phyloP scores from a whole-genome alignment of 2,329 filamentous ascomycete genomes.

The Cordyceps fumosorosea region DNA sequence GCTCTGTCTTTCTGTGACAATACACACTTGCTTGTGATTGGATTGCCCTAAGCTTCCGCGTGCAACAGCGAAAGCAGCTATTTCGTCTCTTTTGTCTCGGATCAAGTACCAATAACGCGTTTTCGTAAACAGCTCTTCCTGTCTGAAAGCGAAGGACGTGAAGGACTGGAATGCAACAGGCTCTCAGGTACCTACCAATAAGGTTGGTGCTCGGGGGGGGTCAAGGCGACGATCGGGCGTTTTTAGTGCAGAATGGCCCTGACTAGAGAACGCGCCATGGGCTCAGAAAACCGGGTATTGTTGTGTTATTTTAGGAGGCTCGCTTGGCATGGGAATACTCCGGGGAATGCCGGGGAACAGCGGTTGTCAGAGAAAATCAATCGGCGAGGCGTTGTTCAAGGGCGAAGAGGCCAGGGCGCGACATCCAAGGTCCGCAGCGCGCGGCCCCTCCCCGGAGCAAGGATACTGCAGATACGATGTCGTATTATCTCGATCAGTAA shows the following conservation, averaged over 20 bases:
- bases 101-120: not conserved
- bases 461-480: too few species aligned
- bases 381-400: not conserved
- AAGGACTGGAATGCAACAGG: not conserved
- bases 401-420: not conserved
- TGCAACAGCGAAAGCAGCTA: not conserved
- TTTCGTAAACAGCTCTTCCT: not conserved
- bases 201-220: not conserved
- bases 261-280: not conserved
- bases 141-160: not conserved
- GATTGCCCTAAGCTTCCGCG: not conserved
- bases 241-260: not conserved
- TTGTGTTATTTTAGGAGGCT: not conserved
- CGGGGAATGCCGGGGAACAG: not conserved
- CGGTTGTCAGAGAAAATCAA: not conserved
- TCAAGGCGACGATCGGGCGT: constrained; percentile 1
- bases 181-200: not conserved
- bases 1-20: not conserved
- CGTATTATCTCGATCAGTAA: too few species aligned
- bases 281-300: not conserved
- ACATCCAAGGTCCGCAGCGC: not conserved
- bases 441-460: too few species aligned
- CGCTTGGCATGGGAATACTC: not conserved
- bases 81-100: not conserved
- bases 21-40: not conserved